A percentile compares a stretch with the other conserved stretches of the same genome.
Evolutionary conservation across 768 basidiomycete species (phyloP).

Genomic region (Phylloporus sp.): DNA sequence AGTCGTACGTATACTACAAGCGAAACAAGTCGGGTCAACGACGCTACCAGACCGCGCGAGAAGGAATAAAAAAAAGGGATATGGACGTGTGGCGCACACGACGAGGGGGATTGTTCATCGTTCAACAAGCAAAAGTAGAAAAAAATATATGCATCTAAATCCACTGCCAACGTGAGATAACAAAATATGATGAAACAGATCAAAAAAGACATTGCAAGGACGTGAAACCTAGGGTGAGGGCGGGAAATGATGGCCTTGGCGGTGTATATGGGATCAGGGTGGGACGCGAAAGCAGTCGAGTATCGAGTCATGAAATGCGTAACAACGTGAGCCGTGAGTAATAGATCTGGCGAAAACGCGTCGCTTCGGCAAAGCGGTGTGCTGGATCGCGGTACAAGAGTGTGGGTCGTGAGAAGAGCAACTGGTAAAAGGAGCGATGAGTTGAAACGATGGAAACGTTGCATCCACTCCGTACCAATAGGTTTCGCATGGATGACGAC

Average conservation of each 20-base stretch:
- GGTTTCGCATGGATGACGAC: slow-evolving; percentile 9
- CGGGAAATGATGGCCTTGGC: background rate
- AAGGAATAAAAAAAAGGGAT: background rate
- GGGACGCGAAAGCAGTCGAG: background rate
- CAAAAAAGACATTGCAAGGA: background rate
- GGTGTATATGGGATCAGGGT: background rate
- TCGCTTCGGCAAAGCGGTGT: slow-evolving; percentile 11
- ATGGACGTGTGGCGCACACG: background rate
- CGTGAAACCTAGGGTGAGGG: background rate
- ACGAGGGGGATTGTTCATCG: background rate
- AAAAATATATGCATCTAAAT: slow-evolving; percentile 9
- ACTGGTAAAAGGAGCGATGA: slow-evolving; percentile 3
- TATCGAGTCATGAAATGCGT: slow-evolving; percentile 7
- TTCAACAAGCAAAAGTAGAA: background rate
- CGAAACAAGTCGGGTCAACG: too few relatives aligned
- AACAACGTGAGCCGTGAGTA: slow-evolving; percentile 2
- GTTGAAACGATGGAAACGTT: background rate
- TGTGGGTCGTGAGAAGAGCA: slow-evolving; percentile 1
- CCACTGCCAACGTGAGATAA: slow-evolving; percentile 2
- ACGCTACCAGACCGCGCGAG: background rate
- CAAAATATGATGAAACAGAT: slow-evolving; percentile 5
- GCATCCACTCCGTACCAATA: slow-evolving; percentile 4
- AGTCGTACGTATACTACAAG: too few relatives aligned
- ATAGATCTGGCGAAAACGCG: slow-evolving; percentile 13
- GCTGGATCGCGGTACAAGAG: slow-evolving; percentile 2